Percentiles rank a stretch among this genome's conserved stretches.
Evolutionary conservation across 306 rosid genomes (phyloP).

Genomic region (Acacia melanoxylon): DNA sequence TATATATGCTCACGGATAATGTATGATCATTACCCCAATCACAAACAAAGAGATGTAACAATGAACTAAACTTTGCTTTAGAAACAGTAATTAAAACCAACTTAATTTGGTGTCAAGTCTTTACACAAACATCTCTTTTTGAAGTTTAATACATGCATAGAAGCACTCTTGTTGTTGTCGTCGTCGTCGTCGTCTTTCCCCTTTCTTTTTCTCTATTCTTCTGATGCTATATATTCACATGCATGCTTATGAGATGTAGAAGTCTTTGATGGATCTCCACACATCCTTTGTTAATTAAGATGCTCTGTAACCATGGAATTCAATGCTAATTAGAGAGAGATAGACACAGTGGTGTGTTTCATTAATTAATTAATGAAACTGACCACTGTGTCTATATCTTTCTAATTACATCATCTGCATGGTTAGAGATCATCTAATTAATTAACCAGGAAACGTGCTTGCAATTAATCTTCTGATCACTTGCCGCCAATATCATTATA

Average conservation of each 20-base stretch:
- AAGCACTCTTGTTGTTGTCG: neutral
- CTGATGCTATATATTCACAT: neutral
- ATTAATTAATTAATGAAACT: neutral
- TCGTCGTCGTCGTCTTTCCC: no score
- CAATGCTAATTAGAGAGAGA: neutral
- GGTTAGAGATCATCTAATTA: neutral
- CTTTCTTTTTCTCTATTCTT: neutral
- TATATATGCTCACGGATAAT: neutral
- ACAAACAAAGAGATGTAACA: neutral
- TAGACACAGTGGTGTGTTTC: neutral
- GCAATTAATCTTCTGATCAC: neutral
- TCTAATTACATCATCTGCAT: neutral
- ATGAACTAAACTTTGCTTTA: neutral
- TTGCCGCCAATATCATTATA: conserved; percentile 26
- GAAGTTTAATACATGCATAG: neutral
- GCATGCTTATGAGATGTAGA: neutral
- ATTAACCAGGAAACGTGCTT: neutral
- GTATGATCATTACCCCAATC: neutral
- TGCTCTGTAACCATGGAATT: neutral
- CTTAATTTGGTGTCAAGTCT: neutral
- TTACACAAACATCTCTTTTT: neutral
- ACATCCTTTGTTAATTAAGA: neutral
- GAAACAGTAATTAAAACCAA: neutral
- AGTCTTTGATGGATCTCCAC: neutral
- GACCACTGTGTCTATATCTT: neutral